Evolutionary conservation across 2,329 filamentous ascomycete species (phyloP).

Genomic region (Cordyceps javanica): DNA sequence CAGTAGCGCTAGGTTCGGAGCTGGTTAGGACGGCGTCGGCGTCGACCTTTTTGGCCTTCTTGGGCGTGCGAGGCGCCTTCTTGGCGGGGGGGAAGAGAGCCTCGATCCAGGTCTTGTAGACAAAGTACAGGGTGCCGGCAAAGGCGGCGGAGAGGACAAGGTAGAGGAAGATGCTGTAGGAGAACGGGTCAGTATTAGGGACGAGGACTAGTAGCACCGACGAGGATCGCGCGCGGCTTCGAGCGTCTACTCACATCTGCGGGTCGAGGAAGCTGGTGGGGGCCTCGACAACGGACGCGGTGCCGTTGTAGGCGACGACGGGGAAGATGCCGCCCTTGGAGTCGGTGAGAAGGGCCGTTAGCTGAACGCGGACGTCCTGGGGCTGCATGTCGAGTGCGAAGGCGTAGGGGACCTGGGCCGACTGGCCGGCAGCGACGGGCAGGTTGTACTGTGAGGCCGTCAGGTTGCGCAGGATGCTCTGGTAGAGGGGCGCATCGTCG

Average conservation of each 20-base stretch:
- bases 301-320: slow-evolving; percentile 72
- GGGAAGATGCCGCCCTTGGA: slow-evolving; percentile 65
- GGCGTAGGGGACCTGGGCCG: slow-evolving; percentile 70
- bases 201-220: not conserved
- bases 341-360: slow-evolving; percentile 68
- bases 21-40: slow-evolving; percentile 57
- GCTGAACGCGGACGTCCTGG: slow-evolving; percentile 74
- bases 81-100: slow-evolving; percentile 91
- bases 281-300: slow-evolving; percentile 81
- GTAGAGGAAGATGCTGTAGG: slow-evolving; percentile 86
- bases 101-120: slow-evolving; percentile 97
- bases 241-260: slow-evolving; percentile 90
- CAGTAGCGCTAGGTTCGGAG: slow-evolving; percentile 63
- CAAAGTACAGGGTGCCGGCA: slow-evolving; percentile 80
- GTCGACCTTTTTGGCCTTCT: slow-evolving; percentile 63
- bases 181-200: not conserved
- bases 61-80: slow-evolving; percentile 53
- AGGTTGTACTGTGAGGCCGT: slow-evolving; percentile 69
- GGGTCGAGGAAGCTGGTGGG: slow-evolving; percentile 90
- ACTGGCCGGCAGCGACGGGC: slow-evolving; percentile 68
- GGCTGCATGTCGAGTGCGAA: slow-evolving; percentile 91
- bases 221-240: not conserved
- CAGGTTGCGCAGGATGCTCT: slow-evolving; percentile 73
- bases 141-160: slow-evolving; percentile 78
- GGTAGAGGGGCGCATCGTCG: slow-evolving; percentile 36